Evolutionary conservation across 768 basidiomycete species (phyloP), one percentile per base, ranked within the genome.

Genomic region (Termitomyces sp.): DNA sequence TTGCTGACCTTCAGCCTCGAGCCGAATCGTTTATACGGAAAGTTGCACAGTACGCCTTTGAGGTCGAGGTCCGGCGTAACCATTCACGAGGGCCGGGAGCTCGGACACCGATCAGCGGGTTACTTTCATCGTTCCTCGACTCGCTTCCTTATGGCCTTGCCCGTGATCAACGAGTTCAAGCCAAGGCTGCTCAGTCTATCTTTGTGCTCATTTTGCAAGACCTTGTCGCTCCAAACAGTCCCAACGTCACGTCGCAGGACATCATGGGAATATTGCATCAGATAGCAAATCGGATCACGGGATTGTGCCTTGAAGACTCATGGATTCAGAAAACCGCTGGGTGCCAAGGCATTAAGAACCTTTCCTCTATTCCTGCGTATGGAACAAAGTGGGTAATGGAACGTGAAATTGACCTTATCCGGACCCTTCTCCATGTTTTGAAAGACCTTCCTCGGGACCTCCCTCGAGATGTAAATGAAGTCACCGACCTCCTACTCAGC

Each of bases 401-500:
- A 57, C 88, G 94, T 52, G 92, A 96, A 71, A 81, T 92, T 35
- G 96, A 98, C 65, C 85, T 97, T 63, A 85, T 94, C 57, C 91
- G 95, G 55, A 94, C 91, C 5, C 81, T 98, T 28, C 79, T 98
- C 35, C 93, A 94, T 68, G 89, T 96, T 63, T 79, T 99, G 52
- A 97, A 98, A 71, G 96, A 98, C 70, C 90, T 97, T 68, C 95
- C 96, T 0, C 84, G 85, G 64, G 96, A 98, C 67, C 81, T 95
- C 22, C 92, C 95, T 16, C 84, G 86, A 7, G 87, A 95, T 65
- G 85, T 93, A 32, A 84, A 88, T 36, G 85, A 90, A 51, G 90
- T 96, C 20, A 78, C 87, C 8, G 86, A 90, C 58, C 87, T 92
- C n/a, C 79, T 98, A 51, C 80, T 81, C 53, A 80, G 77, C 58